Evolutionary conservation across 108 stramenopile genomes (phyloP).

Genomic region (Schizochytrium sp.): DNA sequence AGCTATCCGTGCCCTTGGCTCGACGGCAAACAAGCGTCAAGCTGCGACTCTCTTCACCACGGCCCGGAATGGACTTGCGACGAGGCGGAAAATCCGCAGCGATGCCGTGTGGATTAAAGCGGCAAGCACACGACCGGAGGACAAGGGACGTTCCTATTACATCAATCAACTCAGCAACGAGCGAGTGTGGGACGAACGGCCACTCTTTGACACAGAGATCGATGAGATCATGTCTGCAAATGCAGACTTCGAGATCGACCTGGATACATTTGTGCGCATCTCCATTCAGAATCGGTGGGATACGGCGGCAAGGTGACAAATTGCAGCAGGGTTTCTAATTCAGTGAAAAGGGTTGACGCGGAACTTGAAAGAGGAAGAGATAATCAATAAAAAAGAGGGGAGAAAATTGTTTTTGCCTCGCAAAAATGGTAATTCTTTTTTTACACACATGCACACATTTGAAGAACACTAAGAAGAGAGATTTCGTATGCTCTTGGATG

Average conservation of each 20-base stretch:
- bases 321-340: too few relatives aligned
- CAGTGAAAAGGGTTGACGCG: too few relatives aligned
- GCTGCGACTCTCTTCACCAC: background rate
- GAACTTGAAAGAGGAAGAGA: too few relatives aligned
- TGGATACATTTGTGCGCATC: background rate
- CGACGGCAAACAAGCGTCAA: background rate
- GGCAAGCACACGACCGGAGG: background rate
- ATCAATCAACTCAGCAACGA: background rate
- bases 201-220: background rate
- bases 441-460: too few relatives aligned
- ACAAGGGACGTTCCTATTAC: background rate
- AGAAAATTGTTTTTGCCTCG: too few relatives aligned
- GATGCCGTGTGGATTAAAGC: background rate
- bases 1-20: background rate
- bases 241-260: background rate
- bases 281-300: background rate
- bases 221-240: background rate
- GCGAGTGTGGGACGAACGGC: background rate
- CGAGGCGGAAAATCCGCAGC: background rate
- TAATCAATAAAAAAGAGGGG: too few relatives aligned
- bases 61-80: background rate
- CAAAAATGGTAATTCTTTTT: too few relatives aligned
- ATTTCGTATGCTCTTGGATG: too few relatives aligned
- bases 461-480: too few relatives aligned
- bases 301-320: background rate